phyloP scores from a whole-genome alignment of 2,329 filamentous ascomycete genomes.

The Gremmenia infestans region DNA sequence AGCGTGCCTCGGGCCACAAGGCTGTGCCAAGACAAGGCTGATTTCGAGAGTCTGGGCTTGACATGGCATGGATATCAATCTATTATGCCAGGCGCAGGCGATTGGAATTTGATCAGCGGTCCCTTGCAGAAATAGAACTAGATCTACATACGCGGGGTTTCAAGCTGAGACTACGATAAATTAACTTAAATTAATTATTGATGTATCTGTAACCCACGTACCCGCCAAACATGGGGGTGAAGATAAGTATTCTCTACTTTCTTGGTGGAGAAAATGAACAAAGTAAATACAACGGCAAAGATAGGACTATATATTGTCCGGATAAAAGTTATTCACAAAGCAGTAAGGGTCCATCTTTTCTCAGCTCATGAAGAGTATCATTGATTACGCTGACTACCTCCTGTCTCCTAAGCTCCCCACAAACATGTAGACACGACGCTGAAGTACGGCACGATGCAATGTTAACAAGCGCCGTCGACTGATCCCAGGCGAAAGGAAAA shows the following conservation, averaged over 20 bases:
- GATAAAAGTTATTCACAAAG: neutral
- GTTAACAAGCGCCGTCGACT: slow-evolving; percentile 8
- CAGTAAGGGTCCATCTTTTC: neutral
- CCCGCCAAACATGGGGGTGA: neutral
- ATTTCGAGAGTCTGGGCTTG: neutral
- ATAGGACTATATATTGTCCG: neutral
- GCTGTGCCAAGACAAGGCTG: slow-evolving; percentile 23
- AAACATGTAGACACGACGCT: slow-evolving; percentile 15
- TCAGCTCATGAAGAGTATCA: slow-evolving; percentile 8
- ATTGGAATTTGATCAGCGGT: too few species aligned
- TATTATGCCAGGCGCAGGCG: too few species aligned
- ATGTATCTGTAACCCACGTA: neutral
- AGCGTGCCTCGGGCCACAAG: slow-evolving; percentile 15
- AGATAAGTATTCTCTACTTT: too few species aligned
- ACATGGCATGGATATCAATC: neutral
- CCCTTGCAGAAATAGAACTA: too few species aligned
- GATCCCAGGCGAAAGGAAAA: slow-evolving; percentile 7
- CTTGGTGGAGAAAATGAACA: neutral
- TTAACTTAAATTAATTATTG: neutral
- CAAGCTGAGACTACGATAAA: neutral
- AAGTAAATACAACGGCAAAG: neutral
- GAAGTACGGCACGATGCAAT: slow-evolving; percentile 12
- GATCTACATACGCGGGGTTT: neutral
- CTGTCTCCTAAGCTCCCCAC: slow-evolving; percentile 7
- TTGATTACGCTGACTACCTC: slow-evolving; percentile 23